Evolutionary conservation across 257 asterid genomes (phyloP), one percentile per base, ranked within the genome.

Genomic region (Gardenia jasminoides): DNA sequence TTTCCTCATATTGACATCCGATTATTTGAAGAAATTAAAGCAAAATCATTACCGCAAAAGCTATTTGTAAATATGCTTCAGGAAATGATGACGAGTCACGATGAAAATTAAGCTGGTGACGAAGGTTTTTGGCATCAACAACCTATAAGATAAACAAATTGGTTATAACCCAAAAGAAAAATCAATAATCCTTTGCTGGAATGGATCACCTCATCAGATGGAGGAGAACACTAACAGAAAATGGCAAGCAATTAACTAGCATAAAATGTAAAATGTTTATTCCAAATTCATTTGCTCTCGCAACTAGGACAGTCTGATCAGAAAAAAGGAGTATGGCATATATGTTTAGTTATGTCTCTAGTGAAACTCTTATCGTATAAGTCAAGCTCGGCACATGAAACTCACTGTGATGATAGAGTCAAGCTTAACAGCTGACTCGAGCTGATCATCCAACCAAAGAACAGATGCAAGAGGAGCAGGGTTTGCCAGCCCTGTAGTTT

Each of bases 381-480:
- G 80, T 78, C 67, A 70, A 36, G 71, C 56, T n/a, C 15, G 13
- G 67, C 41, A 36, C 20, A 71, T 44, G 61, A 79, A 82, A 84
- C 97, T 87, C 86, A 95, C 99, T 9, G 99, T 95, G 81, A 95
- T 90, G 75, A 95, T 91, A 20, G 97, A 95, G 85, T 95, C 98
- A 66, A 95, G 98, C 81, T 90, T 87, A 67, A 93, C 93, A 79
- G 85, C 92, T 79, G 99, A 90, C 80, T 95, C 98, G 83, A 93
- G 88, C 85, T 93, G 98, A 86, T 95, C 98, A 87, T 95, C 99
- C 90, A 95, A 88, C 99, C 99, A 95, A 81, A 95, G 98, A 83
- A 95, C 92, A 43, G 99, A 95, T 82, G 98, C 98, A 75, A 95
- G 93, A 76, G 99, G 98, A 79, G 99, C 99, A 80, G 99, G 98